Evolutionary conservation across 2,329 filamentous ascomycete genomes (phyloP).

Genomic region (Aspergillus floridensis): DNA sequence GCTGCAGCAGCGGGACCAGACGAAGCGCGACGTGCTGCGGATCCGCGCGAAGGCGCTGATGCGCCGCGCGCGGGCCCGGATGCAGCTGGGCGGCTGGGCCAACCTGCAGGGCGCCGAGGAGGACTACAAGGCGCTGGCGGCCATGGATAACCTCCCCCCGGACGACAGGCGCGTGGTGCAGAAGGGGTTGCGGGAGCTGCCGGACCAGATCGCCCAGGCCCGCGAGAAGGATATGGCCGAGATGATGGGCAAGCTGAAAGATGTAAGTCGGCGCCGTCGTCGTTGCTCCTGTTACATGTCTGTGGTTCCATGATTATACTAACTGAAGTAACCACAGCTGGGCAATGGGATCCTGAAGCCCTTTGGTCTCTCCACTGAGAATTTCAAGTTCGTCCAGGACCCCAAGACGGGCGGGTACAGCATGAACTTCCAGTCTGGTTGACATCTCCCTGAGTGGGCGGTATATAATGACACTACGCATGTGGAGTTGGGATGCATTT

Average conservation of each 20-base stretch:
- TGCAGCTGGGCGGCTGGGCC: conserved; percentile 73
- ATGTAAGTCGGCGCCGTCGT: conserved; percentile 48
- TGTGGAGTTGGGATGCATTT: not conserved
- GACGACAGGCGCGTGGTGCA: conserved; percentile 68
- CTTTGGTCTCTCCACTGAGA: conserved; percentile 89
- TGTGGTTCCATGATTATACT: not conserved
- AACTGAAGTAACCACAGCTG: conserved; percentile 49
- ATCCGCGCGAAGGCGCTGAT: conserved; percentile 82
- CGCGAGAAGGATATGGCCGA: conserved; percentile 87
- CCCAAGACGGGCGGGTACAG: conserved; percentile 87
- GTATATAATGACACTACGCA: not conserved
- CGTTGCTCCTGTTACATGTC: too few species aligned
- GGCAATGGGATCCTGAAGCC: conserved; percentile 90
- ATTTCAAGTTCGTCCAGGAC: conserved; percentile 92
- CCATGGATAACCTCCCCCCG: conserved; percentile 57
- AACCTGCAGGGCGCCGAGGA: conserved; percentile 73
- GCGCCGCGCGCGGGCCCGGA: conserved; percentile 70
- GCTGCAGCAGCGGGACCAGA: conserved; percentile 46
- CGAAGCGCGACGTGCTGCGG: conserved; percentile 64
- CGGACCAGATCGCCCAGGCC: conserved; percentile 68
- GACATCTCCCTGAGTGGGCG: not conserved
- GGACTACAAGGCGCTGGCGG: conserved; percentile 72
- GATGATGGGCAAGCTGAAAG: conserved; percentile 97
- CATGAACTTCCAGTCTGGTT: conserved; percentile 68
- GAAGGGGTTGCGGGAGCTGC: conserved; percentile 63